Conservation (phyloP, 2,329 filamentous ascomycete genomes). For the Cordyceps pruinosa region DNA sequence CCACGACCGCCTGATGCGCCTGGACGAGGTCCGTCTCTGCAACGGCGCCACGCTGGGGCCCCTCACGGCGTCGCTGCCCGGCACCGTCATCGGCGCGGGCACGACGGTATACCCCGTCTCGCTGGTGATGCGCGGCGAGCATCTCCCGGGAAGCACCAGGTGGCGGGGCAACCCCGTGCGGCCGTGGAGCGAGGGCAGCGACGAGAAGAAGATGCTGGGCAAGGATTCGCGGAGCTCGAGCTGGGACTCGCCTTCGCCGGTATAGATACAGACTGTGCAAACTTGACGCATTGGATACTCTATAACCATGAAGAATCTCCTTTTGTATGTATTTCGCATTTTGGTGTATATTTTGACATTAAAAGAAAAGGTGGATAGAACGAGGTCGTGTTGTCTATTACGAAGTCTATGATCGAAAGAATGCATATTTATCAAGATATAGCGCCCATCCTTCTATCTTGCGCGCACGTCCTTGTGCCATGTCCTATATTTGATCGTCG, state of each 20-base stretch:
- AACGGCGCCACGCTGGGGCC: slow-evolving; percentile 17
- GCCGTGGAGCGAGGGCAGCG: slow-evolving; percentile 13
- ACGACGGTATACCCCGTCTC: slow-evolving; percentile 17
- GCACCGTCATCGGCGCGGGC: slow-evolving; percentile 16
- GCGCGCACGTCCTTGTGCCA: no score
- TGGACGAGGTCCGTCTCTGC: slow-evolving; percentile 17
- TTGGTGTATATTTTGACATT: not conserved
- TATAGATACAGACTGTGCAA: not conserved
- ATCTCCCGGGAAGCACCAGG: slow-evolving; percentile 16
- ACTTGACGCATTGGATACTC: not conserved
- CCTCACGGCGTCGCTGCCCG: slow-evolving; percentile 16
- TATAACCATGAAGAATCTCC: not conserved
- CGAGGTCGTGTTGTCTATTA: not conserved
- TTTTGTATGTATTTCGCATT: not conserved
- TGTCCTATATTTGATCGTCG: not conserved
- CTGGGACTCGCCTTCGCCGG: slow-evolving; percentile 6
- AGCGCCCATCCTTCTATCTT: not conserved
- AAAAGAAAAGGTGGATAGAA: not conserved
- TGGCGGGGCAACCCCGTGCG: slow-evolving; percentile 19
- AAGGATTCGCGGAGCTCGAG: not conserved
- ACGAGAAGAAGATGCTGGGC: not conserved
- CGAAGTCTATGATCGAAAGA: not conserved
- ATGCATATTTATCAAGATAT: not conserved
- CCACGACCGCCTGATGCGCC: slow-evolving; percentile 19
- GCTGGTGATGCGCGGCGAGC: slow-evolving; percentile 19